Percentiles rank a stretch among this genome's conserved stretches.
Evolutionary conservation across 495 filamentous ascomycete species (phyloP).

Genomic region (Penicillium soppii): DNA sequence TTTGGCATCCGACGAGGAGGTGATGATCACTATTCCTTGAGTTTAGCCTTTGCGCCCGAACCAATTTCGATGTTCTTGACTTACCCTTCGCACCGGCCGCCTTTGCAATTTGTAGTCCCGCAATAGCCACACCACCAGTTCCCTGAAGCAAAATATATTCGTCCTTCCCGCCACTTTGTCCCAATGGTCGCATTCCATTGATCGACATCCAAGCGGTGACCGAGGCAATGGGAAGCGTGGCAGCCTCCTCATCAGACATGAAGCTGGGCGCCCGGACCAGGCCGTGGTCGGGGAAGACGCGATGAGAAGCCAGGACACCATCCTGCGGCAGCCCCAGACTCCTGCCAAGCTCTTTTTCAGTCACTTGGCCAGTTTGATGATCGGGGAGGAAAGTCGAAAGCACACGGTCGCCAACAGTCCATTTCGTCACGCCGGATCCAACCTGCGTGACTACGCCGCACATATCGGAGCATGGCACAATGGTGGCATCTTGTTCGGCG

Average conservation of each 20-base stretch:
- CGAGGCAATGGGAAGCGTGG: conserved; percentile 67
- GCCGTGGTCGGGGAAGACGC: conserved; percentile 62
- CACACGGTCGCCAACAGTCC: conserved; percentile 69
- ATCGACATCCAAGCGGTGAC: conserved; percentile 82
- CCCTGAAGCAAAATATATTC: conserved; percentile 73
- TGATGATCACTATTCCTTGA: conserved; percentile 62
- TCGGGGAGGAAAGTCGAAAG: conserved; percentile 74
- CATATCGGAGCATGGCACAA: conserved; percentile 74
- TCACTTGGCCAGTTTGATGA: conserved; percentile 63
- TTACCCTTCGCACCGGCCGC: conserved; percentile 66
- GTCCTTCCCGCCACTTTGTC: conserved; percentile 59
- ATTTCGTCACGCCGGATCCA: conserved; percentile 62
- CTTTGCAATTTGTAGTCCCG: conserved; percentile 78
- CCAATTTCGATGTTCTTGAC: neutral
- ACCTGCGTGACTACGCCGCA: conserved; percentile 67
- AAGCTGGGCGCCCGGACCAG: conserved; percentile 64
- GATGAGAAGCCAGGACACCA: conserved; percentile 69
- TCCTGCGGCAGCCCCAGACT: conserved; percentile 67
- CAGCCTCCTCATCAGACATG: conserved; percentile 61
- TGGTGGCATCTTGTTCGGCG: conserved; percentile 38
- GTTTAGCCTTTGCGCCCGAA: neutral
- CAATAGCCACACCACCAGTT: conserved; percentile 76
- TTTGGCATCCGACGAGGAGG: conserved; percentile 70
- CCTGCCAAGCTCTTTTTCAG: conserved; percentile 38
- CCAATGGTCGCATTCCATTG: conserved; percentile 61